Evolutionary conservation across 2,329 filamentous ascomycete species (phyloP).

Genomic region (Teratosphaeria pseudoeucalypti): DNA sequence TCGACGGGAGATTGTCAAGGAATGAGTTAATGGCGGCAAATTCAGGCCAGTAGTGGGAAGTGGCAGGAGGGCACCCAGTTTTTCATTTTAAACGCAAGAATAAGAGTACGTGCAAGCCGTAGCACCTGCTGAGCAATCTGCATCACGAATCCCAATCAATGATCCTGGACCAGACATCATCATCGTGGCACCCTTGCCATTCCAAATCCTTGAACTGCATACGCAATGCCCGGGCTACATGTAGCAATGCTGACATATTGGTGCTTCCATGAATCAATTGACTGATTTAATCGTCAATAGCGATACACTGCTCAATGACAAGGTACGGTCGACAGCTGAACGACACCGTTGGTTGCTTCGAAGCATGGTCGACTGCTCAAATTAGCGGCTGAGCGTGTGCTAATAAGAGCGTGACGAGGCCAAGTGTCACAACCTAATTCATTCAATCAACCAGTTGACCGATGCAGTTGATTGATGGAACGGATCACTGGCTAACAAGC

Average conservation of each 20-base stretch:
- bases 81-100: background rate
- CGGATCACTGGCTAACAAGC: background rate
- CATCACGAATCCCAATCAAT: background rate
- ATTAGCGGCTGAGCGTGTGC: too few species aligned
- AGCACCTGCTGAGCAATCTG: background rate
- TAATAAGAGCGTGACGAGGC: too few species aligned
- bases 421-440: too few species aligned
- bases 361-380: too few species aligned
- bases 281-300: too few species aligned
- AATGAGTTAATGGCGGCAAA: background rate
- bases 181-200: background rate
- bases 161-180: background rate
- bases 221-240: background rate
- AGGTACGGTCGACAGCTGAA: too few species aligned
- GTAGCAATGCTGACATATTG: background rate
- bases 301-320: too few species aligned
- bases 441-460: too few species aligned
- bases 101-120: background rate
- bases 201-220: background rate
- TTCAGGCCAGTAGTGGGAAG: too few species aligned
- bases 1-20: background rate
- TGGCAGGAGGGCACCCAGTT: background rate
- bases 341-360: too few species aligned
- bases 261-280: too few species aligned
- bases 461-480: too few species aligned